phyloP scores from a whole-genome alignment of 2,329 filamentous ascomycete genomes.

The Alternaria tenuissima region DNA sequence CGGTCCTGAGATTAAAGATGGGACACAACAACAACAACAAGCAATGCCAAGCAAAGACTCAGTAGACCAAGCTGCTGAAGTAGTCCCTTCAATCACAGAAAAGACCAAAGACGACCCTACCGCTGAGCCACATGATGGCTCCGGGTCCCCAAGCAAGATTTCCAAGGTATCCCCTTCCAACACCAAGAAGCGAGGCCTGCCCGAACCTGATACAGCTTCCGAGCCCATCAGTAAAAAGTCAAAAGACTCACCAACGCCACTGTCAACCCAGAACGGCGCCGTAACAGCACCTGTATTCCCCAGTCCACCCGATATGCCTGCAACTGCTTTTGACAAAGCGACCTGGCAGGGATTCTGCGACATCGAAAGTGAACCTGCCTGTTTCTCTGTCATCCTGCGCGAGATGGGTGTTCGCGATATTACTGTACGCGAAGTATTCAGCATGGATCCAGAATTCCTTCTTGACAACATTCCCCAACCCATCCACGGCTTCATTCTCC shows the following conservation, averaged over 20 bases:
- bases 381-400: slow-evolving; percentile 83
- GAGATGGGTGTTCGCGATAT: slow-evolving; percentile 79
- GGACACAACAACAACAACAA: slow-evolving; percentile 9
- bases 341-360: slow-evolving; percentile 79
- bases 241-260: slow-evolving; percentile 15
- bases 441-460: slow-evolving; percentile 63
- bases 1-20: background rate
- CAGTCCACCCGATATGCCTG: slow-evolving; percentile 41
- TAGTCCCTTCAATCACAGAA: background rate
- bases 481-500: slow-evolving; percentile 84
- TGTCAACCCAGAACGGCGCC: slow-evolving; percentile 3
- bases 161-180: slow-evolving; percentile 11
- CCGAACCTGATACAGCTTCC: slow-evolving; percentile 11
- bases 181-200: slow-evolving; percentile 27
- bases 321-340: slow-evolving; percentile 50
- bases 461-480: slow-evolving; percentile 37
- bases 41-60: slow-evolving; percentile 2
- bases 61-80: background rate
- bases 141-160: background rate
- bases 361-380: slow-evolving; percentile 87
- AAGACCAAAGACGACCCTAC: background rate
- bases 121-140: background rate
- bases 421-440: slow-evolving; percentile 78
- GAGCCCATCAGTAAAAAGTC: slow-evolving; percentile 28
- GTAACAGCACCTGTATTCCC: slow-evolving; percentile 17